A percentile compares a stretch with the other conserved stretches of the same genome.
These are phyloP conservation scores for Arabis alpina DNA, from an alignment of 345 rosid genomes.

Conservation along the genomic window DNA sequence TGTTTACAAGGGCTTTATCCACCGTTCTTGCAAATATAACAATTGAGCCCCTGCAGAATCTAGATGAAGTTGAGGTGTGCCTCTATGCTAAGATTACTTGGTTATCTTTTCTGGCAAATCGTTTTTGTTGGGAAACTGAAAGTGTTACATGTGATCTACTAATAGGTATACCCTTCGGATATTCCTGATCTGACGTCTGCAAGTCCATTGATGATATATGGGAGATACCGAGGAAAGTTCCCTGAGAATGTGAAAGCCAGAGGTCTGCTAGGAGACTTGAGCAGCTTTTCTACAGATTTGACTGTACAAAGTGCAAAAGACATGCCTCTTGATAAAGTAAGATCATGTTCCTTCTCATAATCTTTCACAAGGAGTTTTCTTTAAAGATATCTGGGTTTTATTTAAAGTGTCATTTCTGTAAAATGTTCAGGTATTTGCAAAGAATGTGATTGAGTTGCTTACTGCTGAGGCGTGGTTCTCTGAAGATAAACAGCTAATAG, in stretches of 20 bases:
- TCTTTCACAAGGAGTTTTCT: conserved; percentile 8
- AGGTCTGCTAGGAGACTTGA: conserved; percentile 66
- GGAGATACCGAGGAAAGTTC: conserved; percentile 69
- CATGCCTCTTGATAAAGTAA: conserved; percentile 67
- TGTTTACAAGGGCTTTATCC: conserved; percentile 61
- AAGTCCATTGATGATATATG: conserved; percentile 58
- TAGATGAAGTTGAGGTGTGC: conserved; percentile 77
- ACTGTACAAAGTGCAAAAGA: conserved; percentile 58
- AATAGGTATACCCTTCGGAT: conserved; percentile 62
- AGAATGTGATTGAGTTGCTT: conserved; percentile 73
- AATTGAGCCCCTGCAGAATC: conserved; percentile 62
- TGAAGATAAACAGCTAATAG: conserved; percentile 65
- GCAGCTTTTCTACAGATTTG: conserved; percentile 55
- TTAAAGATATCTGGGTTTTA: conserved; percentile 3
- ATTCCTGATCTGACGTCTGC: conserved; percentile 73
- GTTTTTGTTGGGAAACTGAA: conserved; percentile 1
- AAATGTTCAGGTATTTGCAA: conserved; percentile 61
- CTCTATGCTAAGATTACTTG: conserved; percentile 25
- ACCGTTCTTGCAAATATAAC: conserved; percentile 61
- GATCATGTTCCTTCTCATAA: conserved; percentile 13
- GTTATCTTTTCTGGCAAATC: background rate
- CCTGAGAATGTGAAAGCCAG: conserved; percentile 57
- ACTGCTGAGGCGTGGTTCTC: conserved; percentile 91
- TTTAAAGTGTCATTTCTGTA: background rate
- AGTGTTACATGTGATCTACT: conserved; percentile 30